phyloP scores from a whole-genome alignment of 2,329 filamentous ascomycete species.

The Aureobasidium musti region DNA sequence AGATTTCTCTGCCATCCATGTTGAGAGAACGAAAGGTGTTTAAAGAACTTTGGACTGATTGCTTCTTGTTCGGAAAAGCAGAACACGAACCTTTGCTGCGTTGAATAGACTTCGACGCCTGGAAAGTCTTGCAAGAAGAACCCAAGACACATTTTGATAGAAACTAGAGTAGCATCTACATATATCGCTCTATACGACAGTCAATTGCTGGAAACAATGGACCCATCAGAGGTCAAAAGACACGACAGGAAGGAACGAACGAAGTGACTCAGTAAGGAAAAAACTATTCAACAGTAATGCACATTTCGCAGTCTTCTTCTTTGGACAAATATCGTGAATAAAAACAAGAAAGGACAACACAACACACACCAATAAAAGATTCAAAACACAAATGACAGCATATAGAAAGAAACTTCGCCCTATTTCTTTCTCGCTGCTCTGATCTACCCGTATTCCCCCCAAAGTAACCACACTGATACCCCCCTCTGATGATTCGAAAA shows the following conservation, averaged over 20 bases:
- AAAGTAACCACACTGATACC: neutral
- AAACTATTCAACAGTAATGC: neutral
- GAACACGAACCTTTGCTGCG: neutral
- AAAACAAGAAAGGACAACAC: neutral
- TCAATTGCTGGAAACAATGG: no score
- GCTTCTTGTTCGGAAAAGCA: neutral
- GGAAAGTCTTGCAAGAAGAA: neutral
- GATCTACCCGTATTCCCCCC: neutral
- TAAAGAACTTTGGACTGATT: neutral
- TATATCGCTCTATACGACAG: no score
- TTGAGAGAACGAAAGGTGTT: conserved; percentile 3
- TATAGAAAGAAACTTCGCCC: neutral
- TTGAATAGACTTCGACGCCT: neutral
- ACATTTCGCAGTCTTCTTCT: neutral
- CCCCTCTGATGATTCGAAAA: neutral
- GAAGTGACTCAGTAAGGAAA: neutral
- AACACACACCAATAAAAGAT: neutral
- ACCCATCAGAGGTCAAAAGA: no score
- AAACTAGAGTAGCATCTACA: neutral
- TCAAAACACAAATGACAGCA: neutral
- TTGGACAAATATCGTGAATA: neutral
- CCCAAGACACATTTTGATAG: neutral
- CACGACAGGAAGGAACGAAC: no score
- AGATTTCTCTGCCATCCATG: neutral
- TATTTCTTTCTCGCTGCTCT: neutral